phyloP scores from a whole-genome alignment of 257 asterid genomes.

The Lantana camara region DNA sequence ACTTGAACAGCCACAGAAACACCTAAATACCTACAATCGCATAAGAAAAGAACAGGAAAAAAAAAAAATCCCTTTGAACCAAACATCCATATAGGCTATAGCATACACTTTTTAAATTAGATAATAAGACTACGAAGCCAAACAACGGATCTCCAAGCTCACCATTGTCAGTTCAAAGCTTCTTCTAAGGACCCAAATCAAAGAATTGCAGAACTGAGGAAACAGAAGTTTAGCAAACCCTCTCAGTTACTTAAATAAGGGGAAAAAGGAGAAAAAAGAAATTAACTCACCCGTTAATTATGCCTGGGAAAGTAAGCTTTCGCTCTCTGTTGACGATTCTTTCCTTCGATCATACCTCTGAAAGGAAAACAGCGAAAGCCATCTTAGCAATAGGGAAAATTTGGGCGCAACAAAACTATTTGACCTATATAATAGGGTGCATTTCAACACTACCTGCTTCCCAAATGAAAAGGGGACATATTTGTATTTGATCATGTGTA shows the following conservation, averaged over 20 bases:
- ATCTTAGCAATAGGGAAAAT: neutral
- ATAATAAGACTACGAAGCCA: neutral
- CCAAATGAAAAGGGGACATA: conserved; percentile 58
- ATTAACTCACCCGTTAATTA: conserved; percentile 16
- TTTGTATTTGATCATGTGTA: conserved; percentile 65
- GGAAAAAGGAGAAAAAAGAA: neutral
- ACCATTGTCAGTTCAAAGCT: conserved; percentile 17
- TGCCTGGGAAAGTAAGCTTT: conserved; percentile 29
- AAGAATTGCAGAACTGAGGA: conserved; percentile 6
- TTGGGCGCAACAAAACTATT: neutral
- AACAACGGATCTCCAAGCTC: conserved; percentile 27
- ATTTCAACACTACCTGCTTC: conserved; percentile 49
- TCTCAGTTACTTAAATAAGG: neutral
- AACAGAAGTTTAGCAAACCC: neutral
- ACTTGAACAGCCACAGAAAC: neutral
- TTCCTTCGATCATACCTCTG: conserved; percentile 52
- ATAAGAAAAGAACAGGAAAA: neutral
- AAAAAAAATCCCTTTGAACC: neutral
- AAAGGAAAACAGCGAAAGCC: conserved; percentile 10
- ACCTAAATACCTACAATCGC: neutral
- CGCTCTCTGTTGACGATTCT: conserved; percentile 48
- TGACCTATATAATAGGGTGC: neutral
- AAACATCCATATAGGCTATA: neutral
- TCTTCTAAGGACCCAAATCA: conserved; percentile 12
- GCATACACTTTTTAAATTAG: neutral